Conservation (phyloP, 345 rosid genomes). For the Clarkia xantiana region DNA sequence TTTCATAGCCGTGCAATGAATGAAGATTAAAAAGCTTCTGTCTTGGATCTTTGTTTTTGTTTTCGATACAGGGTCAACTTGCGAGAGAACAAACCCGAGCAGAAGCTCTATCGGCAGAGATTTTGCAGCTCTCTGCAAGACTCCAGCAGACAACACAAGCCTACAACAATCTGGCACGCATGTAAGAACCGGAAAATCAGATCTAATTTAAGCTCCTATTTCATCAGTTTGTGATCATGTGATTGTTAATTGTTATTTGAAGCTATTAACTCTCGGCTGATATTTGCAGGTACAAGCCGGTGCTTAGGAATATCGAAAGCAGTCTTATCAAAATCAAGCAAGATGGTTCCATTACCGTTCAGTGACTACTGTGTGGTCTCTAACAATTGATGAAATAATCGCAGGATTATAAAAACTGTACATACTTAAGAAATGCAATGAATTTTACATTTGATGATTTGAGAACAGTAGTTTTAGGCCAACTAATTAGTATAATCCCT, state of each 20-base stretch:
- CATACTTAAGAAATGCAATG: too few relatives aligned
- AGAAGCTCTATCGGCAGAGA: conserved; percentile 69
- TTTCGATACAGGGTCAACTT: conserved; percentile 43
- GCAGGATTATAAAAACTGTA: too few relatives aligned
- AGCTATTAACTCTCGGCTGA: not conserved
- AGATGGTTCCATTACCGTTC: conserved; percentile 44
- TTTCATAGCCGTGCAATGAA: not conserved
- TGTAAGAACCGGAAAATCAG: conserved; percentile 26
- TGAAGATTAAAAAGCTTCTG: too few relatives aligned
- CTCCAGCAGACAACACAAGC: conserved; percentile 76
- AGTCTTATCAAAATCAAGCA: conserved; percentile 77
- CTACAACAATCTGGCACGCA: conserved; percentile 53
- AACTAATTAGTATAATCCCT: too few relatives aligned
- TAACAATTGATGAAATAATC: conserved; percentile 79
- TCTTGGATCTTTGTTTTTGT: not conserved
- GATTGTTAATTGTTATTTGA: not conserved
- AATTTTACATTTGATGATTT: too few relatives aligned
- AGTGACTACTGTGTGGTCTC: conserved; percentile 15
- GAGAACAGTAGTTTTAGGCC: too few relatives aligned
- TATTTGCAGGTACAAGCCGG: conserved; percentile 70
- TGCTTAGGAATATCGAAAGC: conserved; percentile 71
- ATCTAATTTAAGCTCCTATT: not conserved
- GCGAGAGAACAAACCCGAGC: conserved; percentile 78
- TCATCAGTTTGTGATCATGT: not conserved
- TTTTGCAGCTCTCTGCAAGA: conserved; percentile 61